Evolutionary conservation across 139 green algal genomes (phyloP).

Genomic region (Micromonas commoda): DNA sequence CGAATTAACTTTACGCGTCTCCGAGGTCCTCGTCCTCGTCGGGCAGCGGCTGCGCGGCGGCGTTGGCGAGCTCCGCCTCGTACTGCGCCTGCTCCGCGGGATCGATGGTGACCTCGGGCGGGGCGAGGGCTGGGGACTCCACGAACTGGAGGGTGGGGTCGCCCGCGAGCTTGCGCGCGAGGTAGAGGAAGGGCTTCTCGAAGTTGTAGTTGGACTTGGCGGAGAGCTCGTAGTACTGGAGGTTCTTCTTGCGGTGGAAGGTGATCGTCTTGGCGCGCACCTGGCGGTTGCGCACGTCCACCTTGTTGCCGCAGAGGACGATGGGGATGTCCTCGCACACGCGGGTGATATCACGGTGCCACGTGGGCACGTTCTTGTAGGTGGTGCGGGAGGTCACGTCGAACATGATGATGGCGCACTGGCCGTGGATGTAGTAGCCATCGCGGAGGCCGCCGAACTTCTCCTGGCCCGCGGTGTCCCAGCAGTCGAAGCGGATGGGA

Average conservation of each 20-base stretch:
- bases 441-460: conserved; percentile 96
- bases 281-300: conserved; percentile 99
- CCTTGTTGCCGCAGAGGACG: conserved; percentile 99
- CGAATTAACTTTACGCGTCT: conserved; percentile 41
- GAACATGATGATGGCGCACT: conserved; percentile 99
- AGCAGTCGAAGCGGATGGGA: conserved; percentile 98
- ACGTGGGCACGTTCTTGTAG: conserved; percentile 99
- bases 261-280: conserved; percentile 98
- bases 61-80: conserved; percentile 66
- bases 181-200: conserved; percentile 99
- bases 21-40: conserved; percentile 73
- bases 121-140: conserved; percentile 78
- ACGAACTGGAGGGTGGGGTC: conserved; percentile 92
- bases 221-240: conserved; percentile 99
- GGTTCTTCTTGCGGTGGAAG: conserved; percentile 94
- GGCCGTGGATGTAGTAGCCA: conserved; percentile 98
- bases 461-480: conserved; percentile 92
- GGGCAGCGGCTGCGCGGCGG: conserved; percentile 63
- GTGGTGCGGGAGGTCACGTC: conserved; percentile 98
- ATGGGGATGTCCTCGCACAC: conserved; percentile 99
- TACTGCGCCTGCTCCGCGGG: conserved; percentile 75
- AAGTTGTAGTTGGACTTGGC: conserved; percentile 99
- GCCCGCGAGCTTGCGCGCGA: conserved; percentile 89
- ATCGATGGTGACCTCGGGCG: conserved; percentile 91
- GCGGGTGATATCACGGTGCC: conserved; percentile 93